A percentile compares a stretch with the other conserved stretches of the same genome.
These are phyloP conservation scores for Coemansia sp. DNA, from an alignment of 192 early-diverging fungal species.

Conservation along the genomic window DNA sequence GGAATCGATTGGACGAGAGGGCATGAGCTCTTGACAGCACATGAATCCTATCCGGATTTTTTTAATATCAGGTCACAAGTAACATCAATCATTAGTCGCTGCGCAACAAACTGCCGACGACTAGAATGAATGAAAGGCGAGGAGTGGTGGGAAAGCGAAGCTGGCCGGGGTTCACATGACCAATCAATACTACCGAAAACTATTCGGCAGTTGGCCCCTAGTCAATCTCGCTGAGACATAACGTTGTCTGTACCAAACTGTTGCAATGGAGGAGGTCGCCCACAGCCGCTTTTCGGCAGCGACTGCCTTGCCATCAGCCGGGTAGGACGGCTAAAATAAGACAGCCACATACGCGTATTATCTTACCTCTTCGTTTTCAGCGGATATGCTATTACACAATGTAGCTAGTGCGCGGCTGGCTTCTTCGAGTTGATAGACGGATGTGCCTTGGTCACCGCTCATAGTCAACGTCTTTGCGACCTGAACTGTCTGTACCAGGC, in stretches of 20 bases:
- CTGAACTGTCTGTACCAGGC: constrained; percentile 13
- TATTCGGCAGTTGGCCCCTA: background rate
- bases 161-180: constrained; percentile 4
- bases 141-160: constrained; percentile 7
- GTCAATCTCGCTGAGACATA: background rate
- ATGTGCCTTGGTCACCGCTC: constrained; percentile 34
- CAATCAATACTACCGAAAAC: background rate
- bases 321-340: background rate
- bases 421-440: constrained; percentile 44
- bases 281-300: too few species aligned
- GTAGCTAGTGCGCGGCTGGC: constrained; percentile 39
- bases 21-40: background rate
- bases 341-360: background rate
- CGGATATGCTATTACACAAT: constrained; percentile 31
- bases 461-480: constrained; percentile 18
- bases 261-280: too few species aligned
- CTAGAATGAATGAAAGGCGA: constrained; percentile 8
- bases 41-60: constrained; percentile 11
- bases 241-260: background rate
- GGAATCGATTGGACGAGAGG: background rate
- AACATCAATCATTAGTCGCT: background rate
- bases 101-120: constrained; percentile 4
- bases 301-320: too few species aligned
- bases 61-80: constrained; percentile 13
- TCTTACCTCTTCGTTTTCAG: constrained; percentile 34